Conservation (phyloP, 2,329 filamentous ascomycete species). For the Ceratocystis cubensis region DNA sequence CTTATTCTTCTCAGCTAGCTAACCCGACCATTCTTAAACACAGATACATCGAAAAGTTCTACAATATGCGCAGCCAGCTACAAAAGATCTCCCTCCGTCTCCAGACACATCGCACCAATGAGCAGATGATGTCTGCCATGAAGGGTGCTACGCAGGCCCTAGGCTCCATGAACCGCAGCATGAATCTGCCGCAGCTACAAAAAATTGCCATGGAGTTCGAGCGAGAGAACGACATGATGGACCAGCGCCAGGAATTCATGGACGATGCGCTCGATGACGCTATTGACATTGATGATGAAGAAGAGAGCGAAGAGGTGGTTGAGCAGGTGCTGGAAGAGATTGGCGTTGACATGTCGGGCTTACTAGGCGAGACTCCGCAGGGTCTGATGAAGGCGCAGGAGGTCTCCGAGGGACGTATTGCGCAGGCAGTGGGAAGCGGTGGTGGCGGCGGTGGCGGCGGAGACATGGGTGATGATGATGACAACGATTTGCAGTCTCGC, state of each 20-base stretch:
- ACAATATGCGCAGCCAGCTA: constrained; percentile 91
- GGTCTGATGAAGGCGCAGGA: constrained; percentile 52
- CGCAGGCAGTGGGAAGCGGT: constrained; percentile 66
- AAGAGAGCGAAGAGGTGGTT: constrained; percentile 92
- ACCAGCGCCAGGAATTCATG: constrained; percentile 99
- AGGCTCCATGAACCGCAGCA: constrained; percentile 92
- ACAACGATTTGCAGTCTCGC: constrained; percentile 87
- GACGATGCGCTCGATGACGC: constrained; percentile 97
- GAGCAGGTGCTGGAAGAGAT: constrained; percentile 96
- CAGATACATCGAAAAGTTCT: constrained; percentile 95
- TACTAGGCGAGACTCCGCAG: constrained; percentile 80
- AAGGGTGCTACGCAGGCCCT: constrained; percentile 89
- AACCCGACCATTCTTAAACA: not conserved
- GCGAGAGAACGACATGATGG: constrained; percentile 98
- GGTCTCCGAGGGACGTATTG: constrained; percentile 61
- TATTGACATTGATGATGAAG: constrained; percentile 78
- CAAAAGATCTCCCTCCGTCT: constrained; percentile 92
- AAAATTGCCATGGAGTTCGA: constrained; percentile 99
- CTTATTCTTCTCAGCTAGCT: not conserved
- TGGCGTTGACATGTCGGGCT: constrained; percentile 66
- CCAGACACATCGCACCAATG: constrained; percentile 96
- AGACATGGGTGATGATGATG: constrained; percentile 51
- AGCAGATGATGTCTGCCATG: constrained; percentile 99
- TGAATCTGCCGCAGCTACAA: constrained; percentile 92
- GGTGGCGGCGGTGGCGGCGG: constrained; percentile 23